Evolutionary conservation across 1,284 basidiomycete species (phyloP).

Genomic region (Ganoderma lingzhi): DNA sequence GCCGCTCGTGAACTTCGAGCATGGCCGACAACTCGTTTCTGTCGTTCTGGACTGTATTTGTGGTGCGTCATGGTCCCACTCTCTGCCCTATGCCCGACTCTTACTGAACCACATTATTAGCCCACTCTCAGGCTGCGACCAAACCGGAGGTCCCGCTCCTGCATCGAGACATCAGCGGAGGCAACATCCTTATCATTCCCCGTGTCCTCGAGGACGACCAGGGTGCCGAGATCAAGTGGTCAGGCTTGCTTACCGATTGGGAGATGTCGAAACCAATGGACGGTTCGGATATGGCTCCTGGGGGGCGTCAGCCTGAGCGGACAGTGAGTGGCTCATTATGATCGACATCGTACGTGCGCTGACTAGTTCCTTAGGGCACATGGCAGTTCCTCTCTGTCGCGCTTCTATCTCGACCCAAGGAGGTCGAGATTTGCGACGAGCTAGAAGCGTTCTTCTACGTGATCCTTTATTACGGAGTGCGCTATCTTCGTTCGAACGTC

Average conservation of each 20-base stretch:
- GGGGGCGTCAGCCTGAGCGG: slow-evolving; percentile 10
- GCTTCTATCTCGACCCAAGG: background rate
- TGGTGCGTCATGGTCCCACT: slow-evolving; percentile 4
- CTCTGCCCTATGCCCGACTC: background rate
- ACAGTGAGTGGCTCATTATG: slow-evolving; percentile 3
- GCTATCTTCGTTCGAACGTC: background rate
- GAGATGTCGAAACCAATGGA: slow-evolving; percentile 18
- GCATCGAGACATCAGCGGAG: slow-evolving; percentile 23
- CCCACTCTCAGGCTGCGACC: slow-evolving; percentile 7
- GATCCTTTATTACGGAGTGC: slow-evolving; percentile 3
- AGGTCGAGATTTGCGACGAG: slow-evolving; percentile 9
- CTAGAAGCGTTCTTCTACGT: slow-evolving; percentile 20
- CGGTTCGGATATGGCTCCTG: no score
- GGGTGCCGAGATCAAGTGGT: background rate
- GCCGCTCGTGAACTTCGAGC: slow-evolving; percentile 17
- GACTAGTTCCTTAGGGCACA: slow-evolving; percentile 1
- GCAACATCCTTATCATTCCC: slow-evolving; percentile 21
- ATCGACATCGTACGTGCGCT: background rate
- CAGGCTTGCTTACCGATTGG: slow-evolving; percentile 21
- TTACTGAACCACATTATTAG: background rate
- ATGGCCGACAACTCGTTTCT: background rate
- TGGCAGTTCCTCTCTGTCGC: slow-evolving; percentile 18
- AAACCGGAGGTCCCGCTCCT: background rate
- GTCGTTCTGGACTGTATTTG: slow-evolving; percentile 13
- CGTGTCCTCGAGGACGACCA: background rate